Evolutionary conservation across 495 filamentous ascomycete species (phyloP), one percentile per base, ranked within the genome.

Genomic region (Cenococcum geophilum): DNA sequence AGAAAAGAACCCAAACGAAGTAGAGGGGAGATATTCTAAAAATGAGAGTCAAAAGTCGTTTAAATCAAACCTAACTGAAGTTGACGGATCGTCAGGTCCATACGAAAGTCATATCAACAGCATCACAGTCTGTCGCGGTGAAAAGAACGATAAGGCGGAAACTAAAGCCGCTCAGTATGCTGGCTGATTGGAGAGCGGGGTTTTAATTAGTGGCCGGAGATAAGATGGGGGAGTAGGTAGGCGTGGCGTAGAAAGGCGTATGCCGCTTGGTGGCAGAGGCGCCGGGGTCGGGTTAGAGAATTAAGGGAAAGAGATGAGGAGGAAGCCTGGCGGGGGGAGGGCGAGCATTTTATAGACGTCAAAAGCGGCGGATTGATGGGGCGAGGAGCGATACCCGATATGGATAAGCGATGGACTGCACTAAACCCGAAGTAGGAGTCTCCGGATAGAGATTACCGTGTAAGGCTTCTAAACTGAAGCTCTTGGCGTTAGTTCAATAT

Each of bases 241-340:
- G 36, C 36, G 36, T 8, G 36, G 36, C 14, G 36, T 14, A 40
- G 36, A 40, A n/a, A 40, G 36, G 36, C 36, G 36, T 40, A 40
- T 6, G 36, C 36, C 36, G 40, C 40, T 14, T 45, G 40, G 40
- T 14, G 14, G 36, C 40, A 32, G 42, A 53, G 27, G 32, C 45
- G 47, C 45, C 20, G 48, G 58, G 58, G 58, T 60, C 3, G 18
- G 22, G 48, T 60, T 53, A 54, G 60, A 62, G 59, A 56, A 62
- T 57, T 62, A 62, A 62, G 53, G 59, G 51, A 50, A 62, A 49
- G 59, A 62, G 35, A 62, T 55, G 20, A 55, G 42, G 52, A 62
- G 37, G 59, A 57, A 56, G 40, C 59, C 59, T 62, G 22, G 51
- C 37, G 37, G 56, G 4, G 27, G 59, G 59, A 62, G 59, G 52